Base-by-base conservation (phyloP, 768 basidiomycete genomes). In the Tulasnella sp. region DNA sequence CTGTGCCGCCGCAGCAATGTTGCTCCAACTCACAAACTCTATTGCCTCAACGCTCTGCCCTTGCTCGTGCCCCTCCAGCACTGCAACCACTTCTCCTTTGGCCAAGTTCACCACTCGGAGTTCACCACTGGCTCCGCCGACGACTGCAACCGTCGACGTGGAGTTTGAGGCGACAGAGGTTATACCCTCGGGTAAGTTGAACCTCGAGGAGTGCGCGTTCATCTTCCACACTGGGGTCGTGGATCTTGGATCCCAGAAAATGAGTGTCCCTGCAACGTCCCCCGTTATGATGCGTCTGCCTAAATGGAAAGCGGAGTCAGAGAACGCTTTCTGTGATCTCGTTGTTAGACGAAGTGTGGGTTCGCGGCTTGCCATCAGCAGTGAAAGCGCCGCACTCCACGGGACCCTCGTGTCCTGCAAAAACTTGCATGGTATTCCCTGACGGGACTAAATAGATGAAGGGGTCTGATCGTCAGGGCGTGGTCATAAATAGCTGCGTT, bases 361-460 rank as follows among this genome's bases (percentile, higher is more conserved):
- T 38, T 15, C 34, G 34, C 4, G 19, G 51, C 71, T 56, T 67
- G 83, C 89, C 93, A 70, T 93, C 89, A 10, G 94, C 90, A 0
- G 91, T 93, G 73, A 95, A 98, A 65, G 84, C 80, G 48, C 95
- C 94, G 61, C 86, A 86, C 49, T 88, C 85, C 3, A 92, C 84
- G 4, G 92, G 73, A 4, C 85, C 81, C 0, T 82, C 83, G 71
- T 99, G 96, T 0, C 91, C 91, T 1, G 89, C 86, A 66, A 98
- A 90, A 7, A 98, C 94, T 68, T 93, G 88, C 87, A 99, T 94
- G 53, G 85, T 94, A 64, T 82, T 87, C 44, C 96, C 96, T 4
- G 86, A 88, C 2, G 96, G 96, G 27, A 99, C 95, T 97, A 69
- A 8, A n/a, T 7, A 27, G 51, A 48, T 56, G 58, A 29, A 60